Conservation (phyloP, 108 stramenopile genomes). For the Pseudonitzschia pungens region DNA sequence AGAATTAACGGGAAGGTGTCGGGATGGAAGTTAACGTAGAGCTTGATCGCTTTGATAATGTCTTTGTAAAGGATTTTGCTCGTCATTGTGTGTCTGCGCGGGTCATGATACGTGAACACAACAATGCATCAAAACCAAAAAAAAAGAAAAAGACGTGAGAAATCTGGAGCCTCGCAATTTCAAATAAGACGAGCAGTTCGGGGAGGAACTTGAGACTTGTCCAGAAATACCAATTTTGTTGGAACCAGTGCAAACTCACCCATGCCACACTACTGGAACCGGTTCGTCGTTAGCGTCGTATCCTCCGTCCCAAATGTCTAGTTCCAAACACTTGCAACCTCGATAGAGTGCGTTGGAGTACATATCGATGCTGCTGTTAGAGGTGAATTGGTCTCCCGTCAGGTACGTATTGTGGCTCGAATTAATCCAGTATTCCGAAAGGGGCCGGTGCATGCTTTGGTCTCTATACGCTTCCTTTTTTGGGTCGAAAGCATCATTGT, state of each 20-base stretch:
- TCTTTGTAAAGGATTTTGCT: constrained; percentile 85
- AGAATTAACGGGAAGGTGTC: constrained; percentile 91
- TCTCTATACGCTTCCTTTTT: constrained; percentile 44
- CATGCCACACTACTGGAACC: constrained; percentile 91
- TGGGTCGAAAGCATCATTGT: constrained; percentile 81
- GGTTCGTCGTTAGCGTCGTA: constrained; percentile 24
- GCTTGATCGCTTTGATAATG: constrained; percentile 76
- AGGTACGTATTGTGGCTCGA: constrained; percentile 98
- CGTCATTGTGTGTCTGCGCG: constrained; percentile 84
- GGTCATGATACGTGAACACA: not conserved
- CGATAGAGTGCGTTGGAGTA: constrained; percentile 78
- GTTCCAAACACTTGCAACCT: constrained; percentile 95
- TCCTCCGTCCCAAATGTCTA: constrained; percentile 95
- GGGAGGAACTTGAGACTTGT: not conserved
- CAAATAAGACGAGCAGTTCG: not conserved
- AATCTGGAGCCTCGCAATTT: not conserved
- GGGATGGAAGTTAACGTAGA: constrained; percentile 72
- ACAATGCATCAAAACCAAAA: no score
- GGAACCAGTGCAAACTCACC: constrained; percentile 21
- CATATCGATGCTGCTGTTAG: constrained; percentile 82
- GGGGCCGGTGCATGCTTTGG: constrained; percentile 66
- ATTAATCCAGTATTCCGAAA: constrained; percentile 94
- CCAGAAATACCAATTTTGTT: not conserved
- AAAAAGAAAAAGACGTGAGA: not conserved
- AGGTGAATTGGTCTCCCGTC: constrained; percentile 92